These are phyloP conservation scores for Rhododendron ferrugineum DNA, from an alignment of 148 eudicot genomes.

Conservation along the genomic window DNA sequence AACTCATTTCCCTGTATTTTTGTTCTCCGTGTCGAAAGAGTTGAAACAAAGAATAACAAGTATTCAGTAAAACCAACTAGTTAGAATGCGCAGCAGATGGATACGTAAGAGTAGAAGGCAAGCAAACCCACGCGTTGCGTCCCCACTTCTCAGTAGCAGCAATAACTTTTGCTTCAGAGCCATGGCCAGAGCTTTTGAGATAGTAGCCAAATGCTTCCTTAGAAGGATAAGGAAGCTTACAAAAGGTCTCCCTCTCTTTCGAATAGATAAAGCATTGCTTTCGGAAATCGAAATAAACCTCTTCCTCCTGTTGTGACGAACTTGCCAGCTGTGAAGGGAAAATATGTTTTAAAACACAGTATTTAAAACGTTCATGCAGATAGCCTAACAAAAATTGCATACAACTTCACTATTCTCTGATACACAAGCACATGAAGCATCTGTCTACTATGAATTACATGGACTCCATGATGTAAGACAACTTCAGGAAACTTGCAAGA, in stretches of 20 bases:
- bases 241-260: conserved; percentile 63
- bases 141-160: conserved; percentile 93
- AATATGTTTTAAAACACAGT: background rate
- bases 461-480: background rate
- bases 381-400: background rate
- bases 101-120: background rate
- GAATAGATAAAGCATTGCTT: conserved; percentile 87
- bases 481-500: background rate
- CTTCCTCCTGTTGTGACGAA: conserved; percentile 48
- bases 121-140: conserved; percentile 66
- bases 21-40: background rate
- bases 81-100: background rate
- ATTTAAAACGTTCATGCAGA: background rate
- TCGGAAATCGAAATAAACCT: conserved; percentile 86
- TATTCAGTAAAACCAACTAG: background rate
- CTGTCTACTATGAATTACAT: background rate
- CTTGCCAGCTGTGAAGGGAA: conserved; percentile 42
- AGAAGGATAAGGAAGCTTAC: conserved; percentile 87
- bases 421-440: background rate
- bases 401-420: background rate
- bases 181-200: conserved; percentile 78
- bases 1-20: background rate
- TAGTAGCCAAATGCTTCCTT: conserved; percentile 86
- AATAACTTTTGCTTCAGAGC: conserved; percentile 76
- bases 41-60: background rate